Conservation (phyloP, 2,329 filamentous ascomycete species). For the Thermothelomyces thermophilus region DNA sequence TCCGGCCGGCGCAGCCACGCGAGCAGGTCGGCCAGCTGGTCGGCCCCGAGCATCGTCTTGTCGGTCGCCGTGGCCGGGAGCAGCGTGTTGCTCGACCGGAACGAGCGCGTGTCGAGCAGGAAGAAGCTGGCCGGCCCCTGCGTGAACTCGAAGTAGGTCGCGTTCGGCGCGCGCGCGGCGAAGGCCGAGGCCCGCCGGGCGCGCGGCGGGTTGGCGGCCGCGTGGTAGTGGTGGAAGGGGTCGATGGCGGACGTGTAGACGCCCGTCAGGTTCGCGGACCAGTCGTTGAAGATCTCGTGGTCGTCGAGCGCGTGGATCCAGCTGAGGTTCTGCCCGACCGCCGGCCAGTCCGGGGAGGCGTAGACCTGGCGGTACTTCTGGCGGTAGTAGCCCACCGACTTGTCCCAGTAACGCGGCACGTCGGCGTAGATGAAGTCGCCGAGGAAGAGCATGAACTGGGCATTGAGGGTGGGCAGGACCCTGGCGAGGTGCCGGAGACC, state of each 20-base stretch:
- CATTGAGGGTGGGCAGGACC: conserved; percentile 63
- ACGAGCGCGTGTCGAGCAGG: conserved; percentile 84
- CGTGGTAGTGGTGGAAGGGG: conserved; percentile 83
- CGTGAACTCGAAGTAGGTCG: conserved; percentile 82
- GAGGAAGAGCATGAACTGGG: conserved; percentile 75
- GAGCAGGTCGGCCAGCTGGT: conserved; percentile 74
- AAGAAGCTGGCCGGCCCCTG: conserved; percentile 93
- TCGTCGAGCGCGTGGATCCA: conserved; percentile 98
- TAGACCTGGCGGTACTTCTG: conserved; percentile 95
- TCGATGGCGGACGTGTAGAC: conserved; percentile 75
- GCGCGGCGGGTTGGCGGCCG: conserved; percentile 71
- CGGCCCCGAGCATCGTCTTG: conserved; percentile 81
- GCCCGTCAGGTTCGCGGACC: conserved; percentile 73
- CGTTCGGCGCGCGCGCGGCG: conserved; percentile 37
- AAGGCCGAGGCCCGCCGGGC: conserved; percentile 43
- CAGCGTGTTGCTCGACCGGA: conserved; percentile 63
- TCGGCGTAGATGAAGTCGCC: conserved; percentile 90
- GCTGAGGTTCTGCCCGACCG: conserved; percentile 70
- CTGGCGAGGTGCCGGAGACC: conserved; percentile 71
- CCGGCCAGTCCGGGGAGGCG: conserved; percentile 82
- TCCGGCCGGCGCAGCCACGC: conserved; percentile 68
- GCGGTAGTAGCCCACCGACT: conserved; percentile 67
- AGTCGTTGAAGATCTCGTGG: conserved; percentile 94
- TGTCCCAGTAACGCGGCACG: conserved; percentile 74
- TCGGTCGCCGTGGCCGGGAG: conserved; percentile 49